These are phyloP conservation scores for Fraxinus angustifolia DNA, from an alignment of 305 asterid species.

Conservation along the genomic window DNA sequence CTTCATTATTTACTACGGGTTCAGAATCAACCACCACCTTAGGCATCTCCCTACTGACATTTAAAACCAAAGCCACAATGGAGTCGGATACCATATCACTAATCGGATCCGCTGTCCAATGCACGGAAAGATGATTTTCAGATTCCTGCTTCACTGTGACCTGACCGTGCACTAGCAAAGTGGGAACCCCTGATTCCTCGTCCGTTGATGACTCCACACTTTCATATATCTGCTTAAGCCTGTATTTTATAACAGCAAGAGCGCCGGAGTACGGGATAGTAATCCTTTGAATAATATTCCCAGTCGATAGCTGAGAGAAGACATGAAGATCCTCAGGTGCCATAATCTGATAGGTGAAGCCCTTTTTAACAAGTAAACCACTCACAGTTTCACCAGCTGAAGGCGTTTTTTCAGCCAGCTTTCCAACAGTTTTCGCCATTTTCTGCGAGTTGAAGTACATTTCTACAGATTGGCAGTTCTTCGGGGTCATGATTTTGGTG, in stretches of 20 bases:
- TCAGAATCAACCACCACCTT: slow-evolving; percentile 69
- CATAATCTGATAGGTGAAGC: slow-evolving; percentile 96
- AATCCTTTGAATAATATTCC: slow-evolving; percentile 73
- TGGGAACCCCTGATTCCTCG: slow-evolving; percentile 75
- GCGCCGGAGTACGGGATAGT: slow-evolving; percentile 96
- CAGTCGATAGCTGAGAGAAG: slow-evolving; percentile 88
- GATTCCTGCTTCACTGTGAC: slow-evolving; percentile 87
- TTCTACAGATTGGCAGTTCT: slow-evolving; percentile 88
- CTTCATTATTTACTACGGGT: slow-evolving; percentile 39
- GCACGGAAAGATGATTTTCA: slow-evolving; percentile 81
- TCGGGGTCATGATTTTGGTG: slow-evolving; percentile 84
- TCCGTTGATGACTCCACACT: slow-evolving; percentile 70
- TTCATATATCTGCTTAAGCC: slow-evolving; percentile 87
- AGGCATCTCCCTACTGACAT: slow-evolving; percentile 81
- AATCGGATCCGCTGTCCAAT: slow-evolving; percentile 92
- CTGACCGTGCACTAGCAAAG: slow-evolving; percentile 65
- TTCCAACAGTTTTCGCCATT: slow-evolving; percentile 84
- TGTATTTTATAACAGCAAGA: slow-evolving; percentile 73
- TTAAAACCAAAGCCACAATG: slow-evolving; percentile 72
- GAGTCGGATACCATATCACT: slow-evolving; percentile 98
- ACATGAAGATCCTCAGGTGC: slow-evolving; percentile 90
- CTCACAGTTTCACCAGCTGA: slow-evolving; percentile 75
- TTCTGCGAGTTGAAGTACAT: slow-evolving; percentile 93
- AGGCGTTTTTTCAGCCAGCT: slow-evolving; percentile 67
- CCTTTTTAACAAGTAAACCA: slow-evolving; percentile 90